Conservation (phyloP, 257 asterid genomes). For the Solanum chaucha region DNA sequence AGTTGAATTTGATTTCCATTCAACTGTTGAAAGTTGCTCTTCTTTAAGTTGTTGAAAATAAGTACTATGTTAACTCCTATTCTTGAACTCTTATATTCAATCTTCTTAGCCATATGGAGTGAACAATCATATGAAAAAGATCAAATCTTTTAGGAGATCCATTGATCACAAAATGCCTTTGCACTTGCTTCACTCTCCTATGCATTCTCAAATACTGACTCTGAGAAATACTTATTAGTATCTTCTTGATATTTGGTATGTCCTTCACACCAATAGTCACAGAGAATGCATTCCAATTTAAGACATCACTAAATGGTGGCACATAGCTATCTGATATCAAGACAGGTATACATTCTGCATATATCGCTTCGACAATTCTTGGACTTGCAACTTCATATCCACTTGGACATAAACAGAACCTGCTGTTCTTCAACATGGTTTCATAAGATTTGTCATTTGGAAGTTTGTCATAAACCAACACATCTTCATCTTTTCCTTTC, state of each 20-base stretch:
- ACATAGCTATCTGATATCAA: slow-evolving; percentile 29
- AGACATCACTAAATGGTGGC: slow-evolving; percentile 29
- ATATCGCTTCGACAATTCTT: slow-evolving; percentile 37
- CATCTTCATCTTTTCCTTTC: slow-evolving; percentile 43
- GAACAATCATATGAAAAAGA: slow-evolving; percentile 61
- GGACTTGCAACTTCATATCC: slow-evolving; percentile 48
- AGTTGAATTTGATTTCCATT: neutral
- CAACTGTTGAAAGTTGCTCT: neutral
- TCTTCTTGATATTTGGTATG: slow-evolving; percentile 23
- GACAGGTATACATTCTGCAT: slow-evolving; percentile 36
- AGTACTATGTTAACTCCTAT: neutral
- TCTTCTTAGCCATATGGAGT: slow-evolving; percentile 71
- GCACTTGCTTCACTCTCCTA: slow-evolving; percentile 27
- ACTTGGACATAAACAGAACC: slow-evolving; percentile 35
- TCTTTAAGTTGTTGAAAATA: neutral
- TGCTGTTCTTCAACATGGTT: slow-evolving; percentile 20
- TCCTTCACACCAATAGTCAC: slow-evolving; percentile 16
- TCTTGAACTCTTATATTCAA: slow-evolving; percentile 40
- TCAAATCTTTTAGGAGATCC: slow-evolving; percentile 58
- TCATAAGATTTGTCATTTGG: slow-evolving; percentile 16
- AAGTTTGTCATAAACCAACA: slow-evolving; percentile 19
- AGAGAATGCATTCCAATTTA: slow-evolving; percentile 23
- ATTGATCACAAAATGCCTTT: slow-evolving; percentile 62
- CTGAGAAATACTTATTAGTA: slow-evolving; percentile 17
- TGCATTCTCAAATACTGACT: slow-evolving; percentile 28